Percentiles rank a stretch among this genome's conserved stretches.
Evolutionary conservation across 2,329 filamentous ascomycete genomes (phyloP).

Genomic region (Paraconiothyrium brasiliense): DNA sequence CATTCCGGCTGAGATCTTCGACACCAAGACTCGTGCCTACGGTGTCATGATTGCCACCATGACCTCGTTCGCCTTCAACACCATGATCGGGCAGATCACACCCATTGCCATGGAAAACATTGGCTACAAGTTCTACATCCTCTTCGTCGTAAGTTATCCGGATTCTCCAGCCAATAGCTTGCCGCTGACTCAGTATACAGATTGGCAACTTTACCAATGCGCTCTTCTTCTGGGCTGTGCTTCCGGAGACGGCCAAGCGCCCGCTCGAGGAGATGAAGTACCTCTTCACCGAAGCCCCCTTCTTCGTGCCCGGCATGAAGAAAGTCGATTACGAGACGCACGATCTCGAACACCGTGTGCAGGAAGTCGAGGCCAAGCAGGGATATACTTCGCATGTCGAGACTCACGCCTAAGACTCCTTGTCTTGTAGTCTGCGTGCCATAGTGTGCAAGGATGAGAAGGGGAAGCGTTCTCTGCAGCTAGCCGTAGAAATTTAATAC

Average conservation of each 20-base stretch:
- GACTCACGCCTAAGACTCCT: background rate
- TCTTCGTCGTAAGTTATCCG: constrained; percentile 62
- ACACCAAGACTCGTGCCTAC: constrained; percentile 77
- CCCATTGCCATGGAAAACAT: constrained; percentile 66
- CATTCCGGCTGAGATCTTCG: constrained; percentile 77
- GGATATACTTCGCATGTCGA: constrained; percentile 15
- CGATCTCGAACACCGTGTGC: constrained; percentile 68
- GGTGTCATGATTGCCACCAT: constrained; percentile 79
- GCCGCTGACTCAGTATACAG: constrained; percentile 23
- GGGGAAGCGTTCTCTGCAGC: background rate
- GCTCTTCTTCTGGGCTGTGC: constrained; percentile 72
- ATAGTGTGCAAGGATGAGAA: background rate
- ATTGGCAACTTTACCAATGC: constrained; percentile 75
- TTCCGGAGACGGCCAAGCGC: constrained; percentile 72
- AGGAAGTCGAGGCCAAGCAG: constrained; percentile 56
- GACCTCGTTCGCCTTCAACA: constrained; percentile 78
- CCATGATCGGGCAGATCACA: constrained; percentile 76
- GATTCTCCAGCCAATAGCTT: background rate
- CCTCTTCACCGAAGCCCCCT: constrained; percentile 71
- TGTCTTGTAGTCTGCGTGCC: background rate
- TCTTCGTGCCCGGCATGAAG: constrained; percentile 68
- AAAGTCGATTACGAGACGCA: constrained; percentile 62
- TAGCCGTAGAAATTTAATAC: constrained; percentile 1
- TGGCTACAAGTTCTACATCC: constrained; percentile 66
- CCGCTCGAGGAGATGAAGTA: constrained; percentile 75